Evolutionary conservation across 192 early-diverging fungal species (phyloP).

Genomic region (Coemansia asiatica): DNA sequence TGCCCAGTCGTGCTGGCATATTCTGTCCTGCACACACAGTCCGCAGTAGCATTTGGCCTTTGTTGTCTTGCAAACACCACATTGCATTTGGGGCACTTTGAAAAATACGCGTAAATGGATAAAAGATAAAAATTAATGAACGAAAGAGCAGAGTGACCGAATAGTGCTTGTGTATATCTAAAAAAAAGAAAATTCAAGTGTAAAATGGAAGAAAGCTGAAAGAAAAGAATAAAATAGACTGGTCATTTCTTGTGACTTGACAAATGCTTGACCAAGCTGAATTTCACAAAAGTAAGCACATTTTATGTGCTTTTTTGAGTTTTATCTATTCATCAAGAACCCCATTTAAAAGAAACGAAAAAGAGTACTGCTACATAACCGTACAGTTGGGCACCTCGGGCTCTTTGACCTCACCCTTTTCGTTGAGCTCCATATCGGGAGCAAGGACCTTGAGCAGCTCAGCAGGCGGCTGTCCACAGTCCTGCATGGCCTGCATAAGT

Average conservation of each 20-base stretch:
- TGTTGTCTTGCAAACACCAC: constrained; percentile 33
- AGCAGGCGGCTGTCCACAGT: constrained; percentile 90
- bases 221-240: too few relatives aligned
- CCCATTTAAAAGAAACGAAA: background rate
- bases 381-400: constrained; percentile 53
- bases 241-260: too few relatives aligned
- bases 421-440: constrained; percentile 85
- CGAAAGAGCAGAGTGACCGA: background rate
- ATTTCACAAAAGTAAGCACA: background rate
- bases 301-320: too few relatives aligned
- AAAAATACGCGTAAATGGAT: background rate
- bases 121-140: background rate
- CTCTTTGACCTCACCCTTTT: constrained; percentile 67
- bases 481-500: constrained; percentile 98
- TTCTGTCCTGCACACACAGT: constrained; percentile 42
- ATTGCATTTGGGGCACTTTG: constrained; percentile 38
- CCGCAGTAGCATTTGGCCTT: constrained; percentile 40
- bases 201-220: background rate
- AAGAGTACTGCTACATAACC: constrained; percentile 17
- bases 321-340: too few relatives aligned
- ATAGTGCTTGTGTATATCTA: too few relatives aligned
- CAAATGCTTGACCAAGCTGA: background rate
- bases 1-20: constrained; percentile 41
- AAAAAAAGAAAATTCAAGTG: too few relatives aligned
- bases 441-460: constrained; percentile 87